phyloP scores from a whole-genome alignment of 192 early-diverging fungal genomes.

The Entomortierella parvispora region DNA sequence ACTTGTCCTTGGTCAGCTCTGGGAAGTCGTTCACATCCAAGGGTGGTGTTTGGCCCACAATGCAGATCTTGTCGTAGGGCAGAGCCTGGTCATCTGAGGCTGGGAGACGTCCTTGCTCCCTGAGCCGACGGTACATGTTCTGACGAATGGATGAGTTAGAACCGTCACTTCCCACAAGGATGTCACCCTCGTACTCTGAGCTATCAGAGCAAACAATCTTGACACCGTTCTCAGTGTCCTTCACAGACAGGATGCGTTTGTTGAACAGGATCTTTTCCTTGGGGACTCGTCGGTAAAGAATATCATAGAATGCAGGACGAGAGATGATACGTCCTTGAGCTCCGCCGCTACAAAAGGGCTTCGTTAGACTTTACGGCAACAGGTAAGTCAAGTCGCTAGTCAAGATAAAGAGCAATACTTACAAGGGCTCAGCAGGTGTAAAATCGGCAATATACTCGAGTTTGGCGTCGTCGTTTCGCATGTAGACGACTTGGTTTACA shows the following conservation, averaged over 20 bases:
- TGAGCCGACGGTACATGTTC: conserved; percentile 6
- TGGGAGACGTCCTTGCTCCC: neutral
- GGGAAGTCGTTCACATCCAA: conserved; percentile 2
- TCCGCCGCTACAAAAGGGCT: conserved; percentile 1
- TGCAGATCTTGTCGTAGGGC: conserved; percentile 7
- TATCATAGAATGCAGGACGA: neutral
- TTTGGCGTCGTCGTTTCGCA: conserved; percentile 6
- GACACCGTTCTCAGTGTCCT: conserved; percentile 16
- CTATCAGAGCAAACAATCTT: conserved; percentile 7
- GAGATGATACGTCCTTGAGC: neutral
- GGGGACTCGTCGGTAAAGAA: neutral
- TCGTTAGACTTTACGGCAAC: too few relatives aligned
- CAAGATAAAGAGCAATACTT: neutral
- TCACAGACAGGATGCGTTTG: conserved; percentile 10
- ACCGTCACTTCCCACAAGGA: conserved; percentile 28
- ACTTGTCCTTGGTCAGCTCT: neutral
- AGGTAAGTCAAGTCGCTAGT: too few relatives aligned
- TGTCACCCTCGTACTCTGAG: conserved; percentile 2
- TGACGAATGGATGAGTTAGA: conserved; percentile 19
- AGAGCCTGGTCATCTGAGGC: conserved; percentile 1
- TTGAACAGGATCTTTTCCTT: conserved; percentile 13
- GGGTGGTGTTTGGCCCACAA: conserved; percentile 7
- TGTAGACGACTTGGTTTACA: neutral
- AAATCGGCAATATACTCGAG: conserved; percentile 1
- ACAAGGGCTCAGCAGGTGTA: neutral